Evolutionary conservation across 345 rosid genomes (phyloP).

Genomic region (Reutealis trisperma): DNA sequence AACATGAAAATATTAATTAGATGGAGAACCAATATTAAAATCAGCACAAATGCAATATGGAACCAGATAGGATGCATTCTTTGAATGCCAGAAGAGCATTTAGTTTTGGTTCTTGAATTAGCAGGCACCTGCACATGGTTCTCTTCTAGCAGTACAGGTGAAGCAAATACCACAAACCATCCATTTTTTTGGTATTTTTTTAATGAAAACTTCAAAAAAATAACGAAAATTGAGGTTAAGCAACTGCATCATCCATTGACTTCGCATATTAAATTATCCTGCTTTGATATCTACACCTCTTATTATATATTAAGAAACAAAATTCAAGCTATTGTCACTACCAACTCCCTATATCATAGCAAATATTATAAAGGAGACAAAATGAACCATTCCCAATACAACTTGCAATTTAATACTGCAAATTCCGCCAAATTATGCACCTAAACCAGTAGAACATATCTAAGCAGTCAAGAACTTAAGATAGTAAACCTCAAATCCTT

Average conservation of each 20-base stretch:
- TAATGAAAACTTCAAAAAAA: neutral
- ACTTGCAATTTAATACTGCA: conserved; percentile 10
- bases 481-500: neutral
- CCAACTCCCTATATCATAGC: conserved; percentile 13
- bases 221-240: neutral
- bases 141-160: conserved; percentile 2
- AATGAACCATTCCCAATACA: conserved; percentile 18
- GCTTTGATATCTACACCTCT: conserved; percentile 10
- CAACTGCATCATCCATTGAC: conserved; percentile 26
- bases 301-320: conserved; percentile 10
- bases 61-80: neutral
- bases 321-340: conserved; percentile 1
- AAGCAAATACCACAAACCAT: conserved; percentile 11
- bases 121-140: conserved; percentile 41
- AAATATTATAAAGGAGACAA: conserved; percentile 5
- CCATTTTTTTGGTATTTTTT: neutral
- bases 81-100: neutral
- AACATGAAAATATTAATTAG: neutral
- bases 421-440: conserved; percentile 13
- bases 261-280: conserved; percentile 15
- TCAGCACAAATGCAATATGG: neutral
- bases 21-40: neutral
- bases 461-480: neutral
- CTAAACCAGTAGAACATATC: conserved; percentile 14
- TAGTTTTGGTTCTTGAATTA: neutral